These are phyloP conservation scores for Celoporthe dispersa DNA, from an alignment of 2,329 filamentous ascomycete genomes.

Conservation along the genomic window DNA sequence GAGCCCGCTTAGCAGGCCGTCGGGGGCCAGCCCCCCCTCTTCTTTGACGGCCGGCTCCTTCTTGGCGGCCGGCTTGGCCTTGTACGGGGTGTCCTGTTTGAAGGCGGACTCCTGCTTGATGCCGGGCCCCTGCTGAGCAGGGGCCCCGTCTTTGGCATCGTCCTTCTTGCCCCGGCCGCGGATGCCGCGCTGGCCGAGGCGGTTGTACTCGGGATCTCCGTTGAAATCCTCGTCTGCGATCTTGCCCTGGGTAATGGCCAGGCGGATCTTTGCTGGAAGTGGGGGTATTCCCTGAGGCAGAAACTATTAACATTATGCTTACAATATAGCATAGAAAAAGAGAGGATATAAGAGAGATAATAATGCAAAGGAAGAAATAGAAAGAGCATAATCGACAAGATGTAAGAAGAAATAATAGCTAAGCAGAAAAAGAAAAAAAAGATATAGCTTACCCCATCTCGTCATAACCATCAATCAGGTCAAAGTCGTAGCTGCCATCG, in stretches of 20 bases:
- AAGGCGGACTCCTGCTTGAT: no score
- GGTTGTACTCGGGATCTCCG: slow-evolving; percentile 76
- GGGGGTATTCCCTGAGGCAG: slow-evolving; percentile 50
- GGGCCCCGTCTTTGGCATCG: slow-evolving; percentile 41
- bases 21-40: no score
- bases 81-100: slow-evolving; percentile 27
- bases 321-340: neutral
- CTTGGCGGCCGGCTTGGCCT: slow-evolving; percentile 10
- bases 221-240: slow-evolving; percentile 88
- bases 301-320: slow-evolving; percentile 19
- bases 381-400: no score
- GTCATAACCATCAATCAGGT: slow-evolving; percentile 79
- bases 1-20: no score
- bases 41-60: no score
- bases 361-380: no score
- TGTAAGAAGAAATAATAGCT: no score
- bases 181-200: slow-evolving; percentile 68
- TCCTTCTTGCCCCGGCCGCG: slow-evolving; percentile 48
- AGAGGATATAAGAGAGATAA: no score
- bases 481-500: slow-evolving; percentile 60
- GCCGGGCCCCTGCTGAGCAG: no score
- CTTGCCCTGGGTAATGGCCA: slow-evolving; percentile 75
- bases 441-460: slow-evolving; percentile 60
- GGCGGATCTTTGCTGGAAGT: slow-evolving; percentile 74
- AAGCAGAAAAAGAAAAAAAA: no score